Evolutionary conservation across 495 filamentous ascomycete genomes (phyloP), one percentile per base, ranked within the genome.

Genomic region (Aspergillus bertholletiae): DNA sequence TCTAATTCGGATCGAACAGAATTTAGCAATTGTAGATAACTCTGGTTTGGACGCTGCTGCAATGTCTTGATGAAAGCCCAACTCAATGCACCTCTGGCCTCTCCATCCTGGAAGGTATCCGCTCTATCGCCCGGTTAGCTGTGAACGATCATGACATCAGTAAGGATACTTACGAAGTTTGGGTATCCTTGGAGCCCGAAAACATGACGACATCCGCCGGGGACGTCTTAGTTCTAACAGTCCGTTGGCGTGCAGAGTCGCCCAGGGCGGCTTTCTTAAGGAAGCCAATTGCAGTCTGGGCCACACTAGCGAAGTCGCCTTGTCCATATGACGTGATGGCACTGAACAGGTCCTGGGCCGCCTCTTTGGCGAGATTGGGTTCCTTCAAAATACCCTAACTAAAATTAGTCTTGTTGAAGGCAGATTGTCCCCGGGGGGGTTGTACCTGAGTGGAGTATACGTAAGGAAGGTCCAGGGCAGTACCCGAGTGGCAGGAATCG

Each of bases 161-260:
- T 11, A 27, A 26, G 18, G 20, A 15, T 28, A 67, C 73, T 61
- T 61, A 76, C 73, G 73, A 76, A 45, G 92, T 98, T 76, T 98
- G 94, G 45, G 87, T 86, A 68, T 97, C 95, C 69, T 97, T 98
- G 71, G 89, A 95, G 18, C 94, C 94, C 37, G 89, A 93, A 79
- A 93, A 95, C 90, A 97, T 97, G 60, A 98, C 83, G 46, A 98
- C 94, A 74, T 98, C 94, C 28, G 94, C 94, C 5, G 91, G 87
- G 17, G 88, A 94, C 3, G 94, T 97, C 73, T 96, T 97, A 23
- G 93, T 97, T 48, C 84, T 80, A 55, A 90, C 68, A 32, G 91
- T 85, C 48, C 83, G 81, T 64, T 92, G 80, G 56, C 89, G 85
- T 4, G 88, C 87, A 18, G 90, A 85, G 26, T 90, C 85, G 47